These are phyloP conservation scores for Xylaria scruposa DNA, from an alignment of 495 filamentous ascomycete genomes.

Conservation along the genomic window DNA sequence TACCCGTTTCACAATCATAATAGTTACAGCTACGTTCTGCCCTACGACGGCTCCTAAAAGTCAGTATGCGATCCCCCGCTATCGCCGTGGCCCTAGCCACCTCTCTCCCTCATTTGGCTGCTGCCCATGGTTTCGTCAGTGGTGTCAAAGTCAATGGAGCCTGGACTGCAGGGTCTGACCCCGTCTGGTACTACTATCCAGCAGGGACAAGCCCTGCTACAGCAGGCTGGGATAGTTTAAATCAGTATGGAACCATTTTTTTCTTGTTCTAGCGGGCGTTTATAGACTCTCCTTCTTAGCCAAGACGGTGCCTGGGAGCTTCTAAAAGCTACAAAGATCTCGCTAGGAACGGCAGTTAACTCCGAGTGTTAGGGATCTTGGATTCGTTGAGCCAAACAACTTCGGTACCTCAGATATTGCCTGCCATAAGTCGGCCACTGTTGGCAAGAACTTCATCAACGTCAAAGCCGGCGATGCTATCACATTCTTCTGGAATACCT, in stretches of 20 bases:
- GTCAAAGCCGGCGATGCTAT: slow-evolving; percentile 43
- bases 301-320: neutral
- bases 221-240: slow-evolving; percentile 51
- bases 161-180: slow-evolving; percentile 29
- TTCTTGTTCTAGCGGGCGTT: neutral
- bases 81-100: neutral
- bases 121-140: slow-evolving; percentile 66
- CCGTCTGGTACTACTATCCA: slow-evolving; percentile 32
- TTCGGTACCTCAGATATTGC: slow-evolving; percentile 46
- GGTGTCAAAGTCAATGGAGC: slow-evolving; percentile 63
- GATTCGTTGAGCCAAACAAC: slow-evolving; percentile 54
- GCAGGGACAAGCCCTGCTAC: slow-evolving; percentile 16
- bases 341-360: neutral
- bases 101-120: slow-evolving; percentile 24
- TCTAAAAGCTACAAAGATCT: neutral
- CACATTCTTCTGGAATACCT: slow-evolving; percentile 53
- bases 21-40: neutral
- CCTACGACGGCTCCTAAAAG: neutral
- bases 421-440: slow-evolving; percentile 50
- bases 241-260: slow-evolving; percentile 34
- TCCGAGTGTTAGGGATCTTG: slow-evolving; percentile 43
- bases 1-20: neutral
- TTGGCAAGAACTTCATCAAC: slow-evolving; percentile 37
- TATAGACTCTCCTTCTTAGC: neutral
- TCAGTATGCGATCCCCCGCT: neutral